A percentile compares a stretch with the other conserved stretches of the same genome.
These are phyloP conservation scores for Leonotis leonurus DNA, from an alignment of 257 asterid genomes.

Conservation along the genomic window DNA sequence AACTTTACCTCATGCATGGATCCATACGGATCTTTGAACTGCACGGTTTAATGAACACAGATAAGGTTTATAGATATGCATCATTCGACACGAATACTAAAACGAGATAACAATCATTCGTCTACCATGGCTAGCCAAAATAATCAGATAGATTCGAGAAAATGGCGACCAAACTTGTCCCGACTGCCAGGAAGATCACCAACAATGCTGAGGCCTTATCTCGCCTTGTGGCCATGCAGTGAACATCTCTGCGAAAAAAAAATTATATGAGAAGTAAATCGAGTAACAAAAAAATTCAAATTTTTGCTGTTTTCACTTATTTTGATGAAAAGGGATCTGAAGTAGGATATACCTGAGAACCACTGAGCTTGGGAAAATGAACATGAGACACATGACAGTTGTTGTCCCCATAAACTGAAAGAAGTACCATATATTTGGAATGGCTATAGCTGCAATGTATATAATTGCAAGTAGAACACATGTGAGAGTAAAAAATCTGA, in stretches of 20 bases:
- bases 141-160: conserved; percentile 42
- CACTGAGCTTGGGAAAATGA: conserved; percentile 86
- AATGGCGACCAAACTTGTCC: conserved; percentile 78
- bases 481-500: conserved; percentile 56
- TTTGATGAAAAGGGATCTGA: neutral
- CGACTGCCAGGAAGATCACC: conserved; percentile 70
- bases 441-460: conserved; percentile 61
- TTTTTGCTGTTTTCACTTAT: neutral
- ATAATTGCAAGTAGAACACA: conserved; percentile 43
- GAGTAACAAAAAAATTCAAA: neutral
- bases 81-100: neutral
- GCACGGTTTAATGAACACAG: neutral
- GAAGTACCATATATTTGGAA: conserved; percentile 93
- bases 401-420: conserved; percentile 96
- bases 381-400: conserved; percentile 87
- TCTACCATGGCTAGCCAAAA: conserved; percentile 25
- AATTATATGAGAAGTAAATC: neutral
- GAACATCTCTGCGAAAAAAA: conserved; percentile 70
- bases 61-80: neutral
- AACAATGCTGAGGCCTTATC: conserved; percentile 61
- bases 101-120: neutral
- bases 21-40: neutral
- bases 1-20: neutral
- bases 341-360: conserved; percentile 58
- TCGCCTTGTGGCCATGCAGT: conserved; percentile 39